Evolutionary conservation across 139 green algal species (phyloP).

Genomic region (Coccomyxa sp.): DNA sequence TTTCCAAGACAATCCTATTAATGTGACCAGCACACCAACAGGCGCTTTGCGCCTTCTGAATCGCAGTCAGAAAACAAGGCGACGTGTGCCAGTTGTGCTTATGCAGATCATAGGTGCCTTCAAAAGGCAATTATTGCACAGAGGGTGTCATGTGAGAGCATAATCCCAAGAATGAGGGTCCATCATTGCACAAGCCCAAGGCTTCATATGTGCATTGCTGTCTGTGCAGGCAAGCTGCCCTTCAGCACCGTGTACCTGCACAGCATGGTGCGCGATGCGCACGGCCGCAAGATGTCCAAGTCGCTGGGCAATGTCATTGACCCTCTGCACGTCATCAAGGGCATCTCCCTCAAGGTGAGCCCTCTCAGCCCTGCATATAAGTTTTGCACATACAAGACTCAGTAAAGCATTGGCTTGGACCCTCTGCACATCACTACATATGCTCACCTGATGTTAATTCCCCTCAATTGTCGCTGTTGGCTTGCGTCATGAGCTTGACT

Average conservation of each 20-base stretch:
- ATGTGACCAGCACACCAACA: no score
- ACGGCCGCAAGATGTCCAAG: slow-evolving; percentile 93
- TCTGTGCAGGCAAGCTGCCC: slow-evolving; percentile 52
- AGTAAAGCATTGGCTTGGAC: neutral
- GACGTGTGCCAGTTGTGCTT: no score
- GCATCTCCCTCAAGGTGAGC: slow-evolving; percentile 46
- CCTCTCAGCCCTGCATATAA: neutral
- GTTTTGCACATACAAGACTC: no score
- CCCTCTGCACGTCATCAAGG: slow-evolving; percentile 84
- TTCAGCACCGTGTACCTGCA: slow-evolving; percentile 96
- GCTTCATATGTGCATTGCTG: no score
- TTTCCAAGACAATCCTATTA: neutral
- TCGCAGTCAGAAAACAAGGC: no score
- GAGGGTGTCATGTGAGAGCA: no score
- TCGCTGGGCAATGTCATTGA: slow-evolving; percentile 96
- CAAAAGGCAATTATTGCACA: no score
- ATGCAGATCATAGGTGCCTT: no score
- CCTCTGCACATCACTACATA: neutral
- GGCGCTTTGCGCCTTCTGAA: no score
- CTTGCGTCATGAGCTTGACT: neutral
- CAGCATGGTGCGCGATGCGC: slow-evolving; percentile 82
- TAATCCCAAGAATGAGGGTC: no score
- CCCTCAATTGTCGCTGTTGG: neutral
- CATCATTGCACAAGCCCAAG: no score
- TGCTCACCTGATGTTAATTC: neutral